phyloP scores from a whole-genome alignment of 1,139 yeast genomes.

The Debaryomyces subglobosus region DNA sequence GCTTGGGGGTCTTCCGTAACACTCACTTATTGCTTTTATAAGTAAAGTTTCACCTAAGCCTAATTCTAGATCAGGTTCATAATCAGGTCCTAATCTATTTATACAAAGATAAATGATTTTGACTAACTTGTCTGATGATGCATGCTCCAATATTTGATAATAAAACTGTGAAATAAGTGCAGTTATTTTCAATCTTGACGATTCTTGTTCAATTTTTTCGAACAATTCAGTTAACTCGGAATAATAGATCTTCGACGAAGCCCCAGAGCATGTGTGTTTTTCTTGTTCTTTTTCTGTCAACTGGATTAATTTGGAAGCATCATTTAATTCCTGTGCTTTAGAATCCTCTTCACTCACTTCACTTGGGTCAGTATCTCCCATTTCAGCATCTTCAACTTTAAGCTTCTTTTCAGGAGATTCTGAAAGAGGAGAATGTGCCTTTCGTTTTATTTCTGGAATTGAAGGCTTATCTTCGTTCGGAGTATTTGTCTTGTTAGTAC shows the following conservation, averaged over 20 bases:
- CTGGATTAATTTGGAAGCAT: constrained; percentile 29
- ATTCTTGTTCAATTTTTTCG: constrained; percentile 73
- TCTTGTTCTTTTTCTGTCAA: constrained; percentile 24
- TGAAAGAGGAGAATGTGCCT: not conserved
- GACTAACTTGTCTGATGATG: constrained; percentile 60
- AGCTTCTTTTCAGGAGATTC: constrained; percentile 9
- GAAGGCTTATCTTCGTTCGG: not conserved
- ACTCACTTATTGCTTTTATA: constrained; percentile 85
- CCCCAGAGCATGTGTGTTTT: constrained; percentile 19
- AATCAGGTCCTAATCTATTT: constrained; percentile 91
- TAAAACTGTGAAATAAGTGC: constrained; percentile 75
- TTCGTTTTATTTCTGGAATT: not conserved
- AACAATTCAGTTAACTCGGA: constrained; percentile 67
- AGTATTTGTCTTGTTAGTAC: constrained; percentile 8
- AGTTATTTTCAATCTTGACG: constrained; percentile 81
- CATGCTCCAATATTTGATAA: constrained; percentile 56
- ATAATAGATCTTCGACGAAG: constrained; percentile 53
- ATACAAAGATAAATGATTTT: constrained; percentile 81
- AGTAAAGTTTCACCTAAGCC: constrained; percentile 91
- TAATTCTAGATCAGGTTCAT: constrained; percentile 83
- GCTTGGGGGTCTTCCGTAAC: constrained; percentile 78
- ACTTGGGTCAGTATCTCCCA: constrained; percentile 12
- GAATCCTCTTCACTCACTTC: constrained; percentile 10
- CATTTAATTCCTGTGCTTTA: constrained; percentile 14
- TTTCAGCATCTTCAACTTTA: constrained; percentile 4